phyloP scores from a whole-genome alignment of 2,329 filamentous ascomycete genomes.

The Helotiales sp. region DNA sequence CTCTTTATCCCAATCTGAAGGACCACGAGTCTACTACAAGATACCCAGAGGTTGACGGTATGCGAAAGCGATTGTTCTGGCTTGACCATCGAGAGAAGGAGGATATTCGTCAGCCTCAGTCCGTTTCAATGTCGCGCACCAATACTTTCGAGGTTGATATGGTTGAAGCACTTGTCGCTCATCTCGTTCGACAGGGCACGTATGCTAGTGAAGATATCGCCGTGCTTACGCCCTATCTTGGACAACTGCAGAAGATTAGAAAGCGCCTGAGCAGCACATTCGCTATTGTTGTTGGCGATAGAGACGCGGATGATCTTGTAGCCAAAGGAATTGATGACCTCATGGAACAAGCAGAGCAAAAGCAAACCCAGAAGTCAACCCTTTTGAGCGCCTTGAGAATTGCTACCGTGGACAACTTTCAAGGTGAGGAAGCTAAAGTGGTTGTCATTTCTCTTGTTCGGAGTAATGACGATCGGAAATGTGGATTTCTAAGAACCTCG shows the following conservation, averaged over 20 bases:
- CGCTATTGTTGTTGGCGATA: constrained; percentile 63
- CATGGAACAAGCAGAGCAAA: constrained; percentile 13
- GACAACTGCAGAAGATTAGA: constrained; percentile 55
- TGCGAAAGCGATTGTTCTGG: constrained; percentile 59
- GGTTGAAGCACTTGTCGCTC: constrained; percentile 59
- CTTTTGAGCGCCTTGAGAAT: constrained; percentile 37
- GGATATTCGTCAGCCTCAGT: constrained; percentile 52
- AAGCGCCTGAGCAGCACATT: constrained; percentile 47
- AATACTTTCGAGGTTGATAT: constrained; percentile 65
- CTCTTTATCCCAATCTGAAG: constrained; percentile 56
- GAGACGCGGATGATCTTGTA: constrained; percentile 56
- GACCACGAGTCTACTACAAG: constrained; percentile 45
- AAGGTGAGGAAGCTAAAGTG: constrained; percentile 74
- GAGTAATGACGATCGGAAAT: constrained; percentile 58
- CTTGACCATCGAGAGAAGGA: constrained; percentile 57
- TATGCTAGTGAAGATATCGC: constrained; percentile 65
- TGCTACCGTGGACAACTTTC: constrained; percentile 73
- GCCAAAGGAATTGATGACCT: constrained; percentile 29
- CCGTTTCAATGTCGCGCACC: constrained; percentile 57
- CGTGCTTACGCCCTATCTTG: constrained; percentile 65
- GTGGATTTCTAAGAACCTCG: constrained; percentile 64
- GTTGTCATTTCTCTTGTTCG: constrained; percentile 70
- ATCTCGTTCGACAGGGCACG: constrained; percentile 63
- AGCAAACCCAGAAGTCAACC: constrained; percentile 39
- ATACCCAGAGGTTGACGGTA: constrained; percentile 52